Conservation (phyloP, 768 basidiomycete species). For the Mycena leptocephala region DNA sequence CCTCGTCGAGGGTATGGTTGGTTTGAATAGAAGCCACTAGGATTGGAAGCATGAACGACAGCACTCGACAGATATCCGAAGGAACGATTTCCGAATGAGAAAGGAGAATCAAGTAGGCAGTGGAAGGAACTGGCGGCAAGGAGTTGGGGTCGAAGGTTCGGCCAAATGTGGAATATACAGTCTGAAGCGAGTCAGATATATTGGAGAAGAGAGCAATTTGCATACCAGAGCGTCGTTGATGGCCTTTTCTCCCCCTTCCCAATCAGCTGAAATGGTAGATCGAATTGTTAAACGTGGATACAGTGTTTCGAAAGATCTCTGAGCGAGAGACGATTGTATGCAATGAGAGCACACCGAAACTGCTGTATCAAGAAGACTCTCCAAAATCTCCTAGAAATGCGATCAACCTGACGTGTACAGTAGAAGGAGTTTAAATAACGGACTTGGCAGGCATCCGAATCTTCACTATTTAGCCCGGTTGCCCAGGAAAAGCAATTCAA, state of each 20-base stretch:
- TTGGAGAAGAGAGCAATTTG: constrained; percentile 16
- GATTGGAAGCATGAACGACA: constrained; percentile 56
- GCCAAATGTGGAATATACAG: constrained; percentile 55
- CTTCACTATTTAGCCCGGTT: constrained; percentile 39
- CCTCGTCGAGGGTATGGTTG: constrained; percentile 71
- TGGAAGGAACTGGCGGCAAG: constrained; percentile 43
- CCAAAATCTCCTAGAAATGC: constrained; percentile 43
- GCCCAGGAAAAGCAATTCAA: constrained; percentile 50
- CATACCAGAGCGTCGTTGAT: constrained; percentile 60
- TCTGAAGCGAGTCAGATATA: constrained; percentile 42
- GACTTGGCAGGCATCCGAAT: constrained; percentile 49
- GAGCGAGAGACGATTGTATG: constrained; percentile 62
- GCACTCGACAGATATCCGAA: constrained; percentile 34
- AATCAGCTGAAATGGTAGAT: constrained; percentile 49
- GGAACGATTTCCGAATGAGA: constrained; percentile 49
- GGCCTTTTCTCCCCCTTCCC: constrained; percentile 58
- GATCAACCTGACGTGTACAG: not conserved
- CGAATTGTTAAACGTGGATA: constrained; percentile 63
- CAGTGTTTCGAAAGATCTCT: constrained; percentile 59
- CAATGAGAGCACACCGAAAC: constrained; percentile 53
- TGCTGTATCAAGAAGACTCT: constrained; percentile 53
- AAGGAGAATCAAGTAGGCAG: constrained; percentile 53
- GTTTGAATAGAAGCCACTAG: constrained; percentile 68
- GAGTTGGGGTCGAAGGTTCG: constrained; percentile 28
- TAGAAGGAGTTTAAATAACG: constrained; percentile 16